phyloP scores from a whole-genome alignment of 2,329 filamentous ascomycete species.

The Ophiostoma sp. region DNA sequence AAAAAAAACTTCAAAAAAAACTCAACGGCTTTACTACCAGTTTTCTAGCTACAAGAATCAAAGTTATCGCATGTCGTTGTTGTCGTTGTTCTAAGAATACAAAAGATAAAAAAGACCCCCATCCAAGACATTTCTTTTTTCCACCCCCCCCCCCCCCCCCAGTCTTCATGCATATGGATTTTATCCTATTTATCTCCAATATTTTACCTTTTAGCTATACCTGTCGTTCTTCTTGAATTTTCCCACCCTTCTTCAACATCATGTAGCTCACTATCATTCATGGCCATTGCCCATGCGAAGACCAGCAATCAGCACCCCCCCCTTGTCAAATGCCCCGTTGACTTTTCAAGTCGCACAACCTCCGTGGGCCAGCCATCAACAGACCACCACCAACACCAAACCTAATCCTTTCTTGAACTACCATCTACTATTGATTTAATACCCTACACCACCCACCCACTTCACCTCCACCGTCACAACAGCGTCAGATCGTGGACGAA shows the following conservation, averaged over 20 bases:
- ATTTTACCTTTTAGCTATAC: not conserved
- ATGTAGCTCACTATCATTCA: slow-evolving; percentile 36
- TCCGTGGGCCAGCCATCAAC: slow-evolving; percentile 43
- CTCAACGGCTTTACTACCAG: not conserved
- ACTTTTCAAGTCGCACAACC: slow-evolving; percentile 48
- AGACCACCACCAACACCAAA: slow-evolving; percentile 33
- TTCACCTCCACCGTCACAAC: slow-evolving; percentile 19
- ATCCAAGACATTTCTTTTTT: not conserved
- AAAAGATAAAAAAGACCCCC: not conserved
- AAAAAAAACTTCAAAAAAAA: not conserved
- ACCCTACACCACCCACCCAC: slow-evolving; percentile 11
- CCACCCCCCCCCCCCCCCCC: not conserved
- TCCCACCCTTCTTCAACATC: slow-evolving; percentile 28
- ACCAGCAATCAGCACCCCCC: slow-evolving; percentile 5
- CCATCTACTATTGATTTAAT: slow-evolving; percentile 25
- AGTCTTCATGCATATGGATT: not conserved
- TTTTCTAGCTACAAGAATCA: not conserved
- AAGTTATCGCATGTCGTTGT: not conserved
- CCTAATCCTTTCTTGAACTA: slow-evolving; percentile 31
- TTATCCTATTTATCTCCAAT: slow-evolving; percentile 23
- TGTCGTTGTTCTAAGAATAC: not conserved
- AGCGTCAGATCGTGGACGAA: slow-evolving; percentile 1
- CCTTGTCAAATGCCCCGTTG: slow-evolving; percentile 42
- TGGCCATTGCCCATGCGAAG: slow-evolving; percentile 36
- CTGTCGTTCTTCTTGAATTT: slow-evolving; percentile 9